A percentile compares a stretch with the other conserved stretches of the same genome.
Conservation (phyloP, 352 stramenopile genomes). For the Phytophthora brassicae region DNA sequence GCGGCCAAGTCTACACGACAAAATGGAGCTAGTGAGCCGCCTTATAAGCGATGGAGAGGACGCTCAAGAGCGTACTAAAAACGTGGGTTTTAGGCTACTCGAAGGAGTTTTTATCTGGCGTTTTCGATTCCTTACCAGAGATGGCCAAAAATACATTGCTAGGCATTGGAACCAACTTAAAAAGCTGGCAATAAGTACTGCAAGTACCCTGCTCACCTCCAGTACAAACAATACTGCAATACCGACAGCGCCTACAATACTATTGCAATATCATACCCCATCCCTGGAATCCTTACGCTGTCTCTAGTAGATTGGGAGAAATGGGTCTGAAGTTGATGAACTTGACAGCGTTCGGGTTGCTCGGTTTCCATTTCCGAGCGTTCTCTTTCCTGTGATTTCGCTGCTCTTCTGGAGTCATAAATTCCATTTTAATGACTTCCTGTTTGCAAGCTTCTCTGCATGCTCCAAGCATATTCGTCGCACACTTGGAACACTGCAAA, state of each 20-base stretch:
- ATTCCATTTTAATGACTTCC: constrained; percentile 53
- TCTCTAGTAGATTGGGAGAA: constrained; percentile 23
- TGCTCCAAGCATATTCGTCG: constrained; percentile 34
- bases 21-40: constrained; percentile 37
- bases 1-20: constrained; percentile 24
- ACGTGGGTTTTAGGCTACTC: constrained; percentile 9
- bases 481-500: constrained; percentile 55
- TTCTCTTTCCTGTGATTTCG: constrained; percentile 62
- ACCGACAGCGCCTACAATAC: too few species aligned
- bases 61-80: constrained; percentile 44
- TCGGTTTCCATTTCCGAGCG: constrained; percentile 48
- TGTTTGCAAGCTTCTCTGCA: constrained; percentile 57
- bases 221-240: too few species aligned
- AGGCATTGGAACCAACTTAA: too few species aligned
- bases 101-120: constrained; percentile 22
- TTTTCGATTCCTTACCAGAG: too few species aligned
- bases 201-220: too few species aligned
- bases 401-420: constrained; percentile 51
- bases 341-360: constrained; percentile 60
- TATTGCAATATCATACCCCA: too few species aligned
- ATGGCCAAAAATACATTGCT: too few species aligned
- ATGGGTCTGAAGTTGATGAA: constrained; percentile 57
- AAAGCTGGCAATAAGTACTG: too few species aligned
- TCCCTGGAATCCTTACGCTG: constrained; percentile 18
- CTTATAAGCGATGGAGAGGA: constrained; percentile 66